Conservation (phyloP, 805 yeast genomes). For the Lipomyces yamadae region DNA sequence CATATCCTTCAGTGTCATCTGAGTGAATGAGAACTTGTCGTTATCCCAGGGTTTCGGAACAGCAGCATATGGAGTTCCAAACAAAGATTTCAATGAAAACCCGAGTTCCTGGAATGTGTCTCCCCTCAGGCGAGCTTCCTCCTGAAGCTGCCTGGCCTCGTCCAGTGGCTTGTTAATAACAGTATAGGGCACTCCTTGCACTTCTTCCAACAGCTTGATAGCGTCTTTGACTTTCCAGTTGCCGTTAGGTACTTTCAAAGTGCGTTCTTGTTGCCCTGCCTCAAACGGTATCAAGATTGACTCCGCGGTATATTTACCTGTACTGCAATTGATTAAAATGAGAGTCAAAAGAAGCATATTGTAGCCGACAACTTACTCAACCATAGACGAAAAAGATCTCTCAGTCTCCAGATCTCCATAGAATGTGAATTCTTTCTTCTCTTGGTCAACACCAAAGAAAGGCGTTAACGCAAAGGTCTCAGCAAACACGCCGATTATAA, state of each 20-base stretch:
- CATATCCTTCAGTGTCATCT: not conserved
- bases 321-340: not conserved
- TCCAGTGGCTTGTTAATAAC: not conserved
- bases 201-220: conserved; percentile 3
- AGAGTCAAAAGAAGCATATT: not conserved
- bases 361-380: not conserved
- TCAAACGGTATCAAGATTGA: conserved; percentile 6
- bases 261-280: conserved; percentile 1
- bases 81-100: conserved; percentile 6
- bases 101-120: conserved; percentile 4
- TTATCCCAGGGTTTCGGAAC: conserved; percentile 8
- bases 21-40: not conserved
- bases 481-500: not conserved
- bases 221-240: conserved; percentile 10
- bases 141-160: conserved; percentile 9
- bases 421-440: not conserved
- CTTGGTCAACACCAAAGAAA: not conserved
- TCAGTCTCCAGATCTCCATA: not conserved
- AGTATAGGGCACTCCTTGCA: not conserved
- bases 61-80: conserved; percentile 8
- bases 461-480: not conserved
- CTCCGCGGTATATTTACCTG: conserved; percentile 7
- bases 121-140: conserved; percentile 4
- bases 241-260: conserved; percentile 5
- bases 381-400: not conserved